These are phyloP conservation scores for Gaultheria prostrata DNA, from an alignment of 148 eudicot species.

Conservation along the genomic window DNA sequence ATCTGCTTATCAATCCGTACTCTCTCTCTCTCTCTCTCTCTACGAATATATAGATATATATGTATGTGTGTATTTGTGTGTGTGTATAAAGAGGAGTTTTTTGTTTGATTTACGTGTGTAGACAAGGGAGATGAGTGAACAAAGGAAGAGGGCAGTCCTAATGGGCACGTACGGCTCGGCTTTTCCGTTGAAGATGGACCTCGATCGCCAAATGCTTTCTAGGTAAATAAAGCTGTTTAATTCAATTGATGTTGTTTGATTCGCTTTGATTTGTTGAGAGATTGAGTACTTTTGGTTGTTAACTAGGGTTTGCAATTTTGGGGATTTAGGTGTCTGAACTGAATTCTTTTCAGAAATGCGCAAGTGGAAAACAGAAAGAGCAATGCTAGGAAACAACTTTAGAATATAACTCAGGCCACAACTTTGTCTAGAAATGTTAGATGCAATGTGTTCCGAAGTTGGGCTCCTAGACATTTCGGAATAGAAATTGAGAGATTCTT, in stretches of 20 bases:
- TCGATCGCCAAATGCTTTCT: constrained; percentile 76
- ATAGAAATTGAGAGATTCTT: not conserved
- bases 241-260: not conserved
- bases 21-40: constrained; percentile 16
- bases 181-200: constrained; percentile 78
- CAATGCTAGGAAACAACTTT: too few relatives aligned
- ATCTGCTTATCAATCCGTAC: constrained; percentile 58
- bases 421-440: too few relatives aligned
- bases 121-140: constrained; percentile 48
- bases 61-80: not conserved
- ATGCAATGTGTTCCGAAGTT: too few relatives aligned
- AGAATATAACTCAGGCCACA: too few relatives aligned
- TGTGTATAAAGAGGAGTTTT: not conserved
- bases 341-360: not conserved
- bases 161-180: constrained; percentile 77
- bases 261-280: not conserved
- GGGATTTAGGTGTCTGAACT: not conserved
- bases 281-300: not conserved
- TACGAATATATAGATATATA: not conserved
- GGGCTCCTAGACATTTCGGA: too few relatives aligned
- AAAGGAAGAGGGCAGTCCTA: constrained; percentile 53
- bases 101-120: constrained; percentile 12
- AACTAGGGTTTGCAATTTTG: constrained; percentile 1
- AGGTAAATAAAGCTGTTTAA: constrained; percentile 33
- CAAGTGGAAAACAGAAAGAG: too few relatives aligned